Evolutionary conservation across 1,284 basidiomycete species (phyloP), one percentile per base, ranked within the genome.

Genomic region (Rhodotorula sp.): DNA sequence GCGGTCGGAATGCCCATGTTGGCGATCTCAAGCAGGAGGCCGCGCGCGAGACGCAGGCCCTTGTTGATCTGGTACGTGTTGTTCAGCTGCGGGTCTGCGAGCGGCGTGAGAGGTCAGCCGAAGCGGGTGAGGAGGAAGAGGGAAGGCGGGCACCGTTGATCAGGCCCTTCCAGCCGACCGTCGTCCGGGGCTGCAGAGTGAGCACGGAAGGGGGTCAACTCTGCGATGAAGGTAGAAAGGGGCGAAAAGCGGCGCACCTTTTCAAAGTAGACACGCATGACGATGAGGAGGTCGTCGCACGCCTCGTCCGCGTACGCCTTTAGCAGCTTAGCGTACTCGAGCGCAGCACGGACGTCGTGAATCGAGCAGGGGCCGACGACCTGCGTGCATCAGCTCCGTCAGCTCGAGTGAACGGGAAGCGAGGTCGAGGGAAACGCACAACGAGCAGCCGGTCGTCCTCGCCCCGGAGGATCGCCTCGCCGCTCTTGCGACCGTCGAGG

Each of bases 121-220:
- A 22, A 15, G 29, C 53, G 44, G 10, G 27, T 13, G 37, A 22
- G 19, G 25, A 19, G 7, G 10, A 32, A 17, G 4, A 13, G 32
- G 41, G 25, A 1, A 19, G 15, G 10, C 21, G 29, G 32, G 61
- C 32, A 80, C 82, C 91, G 81, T 98, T 99, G 84, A 99, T 98
- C 75, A 99, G 88, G 63, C 96, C 96, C 82, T 98, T 98, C 96
- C 96, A 98, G 29, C 95, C 95, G 65, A 98, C 90, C 0, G 96
- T 98, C 21, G 96, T 98, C 56, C 96, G 86, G 1, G 94, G 94
- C 79, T 67, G 15, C 21, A 10, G 10, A n/a, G 7, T 10, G n/a
- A 19, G 17, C 15, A 7, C 84, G 6, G 25, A n/a, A 0, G 27
- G 22, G 17, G 22, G 37, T 41, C 19, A 54, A 44, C 55, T n/a